phyloP scores from a whole-genome alignment of 1,284 basidiomycete species.

The Boletellus sp. region DNA sequence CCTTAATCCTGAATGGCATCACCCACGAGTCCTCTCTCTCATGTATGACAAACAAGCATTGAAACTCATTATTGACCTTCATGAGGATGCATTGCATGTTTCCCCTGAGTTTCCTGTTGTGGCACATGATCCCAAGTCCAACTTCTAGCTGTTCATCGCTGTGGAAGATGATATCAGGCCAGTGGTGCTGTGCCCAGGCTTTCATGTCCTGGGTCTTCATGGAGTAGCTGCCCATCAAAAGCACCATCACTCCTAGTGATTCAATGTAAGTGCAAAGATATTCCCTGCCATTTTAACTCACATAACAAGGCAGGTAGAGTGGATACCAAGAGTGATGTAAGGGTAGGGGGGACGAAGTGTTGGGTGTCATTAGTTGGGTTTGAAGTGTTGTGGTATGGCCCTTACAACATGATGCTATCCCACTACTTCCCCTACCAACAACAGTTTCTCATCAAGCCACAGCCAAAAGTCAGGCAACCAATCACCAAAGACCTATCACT shows the following conservation, averaged over 20 bases:
- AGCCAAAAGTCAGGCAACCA: background rate
- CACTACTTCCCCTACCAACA: constrained; percentile 1
- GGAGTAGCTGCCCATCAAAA: too few species aligned
- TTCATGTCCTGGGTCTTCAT: background rate
- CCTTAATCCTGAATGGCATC: background rate
- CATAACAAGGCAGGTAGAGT: too few species aligned
- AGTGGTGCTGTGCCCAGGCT: too few species aligned
- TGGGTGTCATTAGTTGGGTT: too few species aligned
- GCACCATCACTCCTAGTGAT: too few species aligned
- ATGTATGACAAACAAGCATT: background rate
- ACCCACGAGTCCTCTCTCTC: background rate
- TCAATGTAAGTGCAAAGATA: too few species aligned
- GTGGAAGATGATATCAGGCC: background rate
- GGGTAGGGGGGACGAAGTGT: too few species aligned
- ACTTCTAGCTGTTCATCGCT: background rate
- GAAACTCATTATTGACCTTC: background rate
- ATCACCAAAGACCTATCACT: too few species aligned
- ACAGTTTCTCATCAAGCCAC: constrained; percentile 1
- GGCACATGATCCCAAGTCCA: background rate
- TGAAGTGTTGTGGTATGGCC: background rate
- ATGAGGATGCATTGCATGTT: too few species aligned
- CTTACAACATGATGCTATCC: background rate
- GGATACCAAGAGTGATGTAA: too few species aligned
- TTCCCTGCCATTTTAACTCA: too few species aligned
- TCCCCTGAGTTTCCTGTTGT: background rate